Percentiles rank a stretch among this genome's conserved stretches.
Evolutionary conservation across 495 filamentous ascomycete genomes (phyloP).

Genomic region (Podospora australis): DNA sequence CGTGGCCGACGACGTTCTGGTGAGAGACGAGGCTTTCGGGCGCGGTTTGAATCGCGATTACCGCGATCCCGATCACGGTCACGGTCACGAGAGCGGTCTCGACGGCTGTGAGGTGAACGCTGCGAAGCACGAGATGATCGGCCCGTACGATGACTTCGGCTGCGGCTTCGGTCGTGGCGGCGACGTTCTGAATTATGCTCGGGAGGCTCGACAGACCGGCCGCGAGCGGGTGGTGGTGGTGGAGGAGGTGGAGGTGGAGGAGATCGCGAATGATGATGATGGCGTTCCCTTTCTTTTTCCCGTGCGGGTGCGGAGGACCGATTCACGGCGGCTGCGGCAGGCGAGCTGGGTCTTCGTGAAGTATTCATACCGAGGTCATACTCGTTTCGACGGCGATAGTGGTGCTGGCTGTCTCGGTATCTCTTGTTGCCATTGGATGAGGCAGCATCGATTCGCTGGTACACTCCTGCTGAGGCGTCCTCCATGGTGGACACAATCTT

Average conservation of each 20-base stretch:
- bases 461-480: constrained; percentile 18
- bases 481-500: constrained; percentile 27
- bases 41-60: background rate
- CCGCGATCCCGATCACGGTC: constrained; percentile 7
- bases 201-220: constrained; percentile 12
- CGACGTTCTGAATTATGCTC: constrained; percentile 12
- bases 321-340: constrained; percentile 25
- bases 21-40: constrained; percentile 21
- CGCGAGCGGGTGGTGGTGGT: constrained; percentile 3
- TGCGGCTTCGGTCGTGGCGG: constrained; percentile 24
- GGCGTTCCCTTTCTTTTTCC: constrained; percentile 19
- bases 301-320: constrained; percentile 19
- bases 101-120: constrained; percentile 20
- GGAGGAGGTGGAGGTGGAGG: constrained; percentile 11
- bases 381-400: constrained; percentile 21
- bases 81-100: constrained; percentile 28
- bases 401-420: constrained; percentile 19
- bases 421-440: constrained; percentile 31
- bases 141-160: constrained; percentile 24
- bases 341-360: constrained; percentile 27
- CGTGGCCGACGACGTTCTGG: constrained; percentile 19
- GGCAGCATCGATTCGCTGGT: constrained; percentile 25
- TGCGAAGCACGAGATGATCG: constrained; percentile 23
- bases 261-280: constrained; percentile 2
- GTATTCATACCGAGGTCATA: constrained; percentile 35